Evolutionary conservation across 192 early-diverging fungal genomes (phyloP), one percentile per base, ranked within the genome.

Genomic region (Kickxella alabastrina): DNA sequence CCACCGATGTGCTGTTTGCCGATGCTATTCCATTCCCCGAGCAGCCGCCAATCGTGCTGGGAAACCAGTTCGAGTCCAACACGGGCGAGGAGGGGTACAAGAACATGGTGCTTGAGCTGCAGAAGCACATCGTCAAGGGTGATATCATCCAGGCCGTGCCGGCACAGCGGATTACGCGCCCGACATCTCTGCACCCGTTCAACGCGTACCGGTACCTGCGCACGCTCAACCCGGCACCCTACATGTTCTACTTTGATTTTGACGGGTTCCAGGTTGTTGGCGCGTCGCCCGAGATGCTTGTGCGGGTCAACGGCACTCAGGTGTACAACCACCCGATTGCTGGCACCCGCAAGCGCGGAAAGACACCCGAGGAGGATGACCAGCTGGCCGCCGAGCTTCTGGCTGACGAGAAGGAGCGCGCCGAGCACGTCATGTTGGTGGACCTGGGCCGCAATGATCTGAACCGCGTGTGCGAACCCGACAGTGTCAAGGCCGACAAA

Each of bases 121-220:
- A 97, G 78, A 65, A 88, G 40, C 89, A 97, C 67, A 98, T 99
- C 65, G 83, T 82, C 52, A 81, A 87, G 58, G 97, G 97, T 21
- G 93, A 99, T 59, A 94, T 99, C 42, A 95, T 99, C 74, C 97
- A 99, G 68, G 92, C 95, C 0, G 97, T 99, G 2, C 95, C 95
- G 1, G 90, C 88, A 0, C 97, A 97, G 69, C 79, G 97, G 28
- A 75, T 98, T 50, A 81, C 85, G 21, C 91, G 91, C 36, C 80
- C 80, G 13, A 97, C 97, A 9, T 64, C 85, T 3, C 67, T 99
- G 36, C 92, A 99, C 69, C 95, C 97, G 10, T 98, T 99, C 77
- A 99, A 99, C 67, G 92, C 94, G 21, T 99, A 99, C 77, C 82
- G 97, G 31, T 86, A 94, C 49, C 77, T 99, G 51, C 82, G 97